Percentiles rank a stretch among this genome's conserved stretches.
These are phyloP conservation scores for Crotalaria pallida DNA, from an alignment of 306 rosid species.

Conservation along the genomic window DNA sequence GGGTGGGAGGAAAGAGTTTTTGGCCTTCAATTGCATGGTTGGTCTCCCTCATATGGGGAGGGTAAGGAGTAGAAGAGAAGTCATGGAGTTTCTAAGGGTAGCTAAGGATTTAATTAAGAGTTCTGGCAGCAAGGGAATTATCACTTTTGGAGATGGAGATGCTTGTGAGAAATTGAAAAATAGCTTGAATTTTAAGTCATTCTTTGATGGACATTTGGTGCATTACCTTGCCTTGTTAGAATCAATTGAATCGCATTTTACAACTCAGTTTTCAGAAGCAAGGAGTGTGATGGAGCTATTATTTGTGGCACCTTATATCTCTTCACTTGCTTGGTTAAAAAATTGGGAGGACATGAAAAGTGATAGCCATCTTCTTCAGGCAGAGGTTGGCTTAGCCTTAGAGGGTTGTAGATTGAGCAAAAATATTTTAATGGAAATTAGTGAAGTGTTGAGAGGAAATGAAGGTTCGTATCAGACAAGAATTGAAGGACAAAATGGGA, in stretches of 20 bases:
- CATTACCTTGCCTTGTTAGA: slow-evolving; percentile 56
- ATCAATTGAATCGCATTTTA: slow-evolving; percentile 40
- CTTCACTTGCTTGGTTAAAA: slow-evolving; percentile 38
- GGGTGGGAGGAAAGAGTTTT: slow-evolving; percentile 30
- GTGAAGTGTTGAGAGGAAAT: slow-evolving; percentile 37
- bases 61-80: slow-evolving; percentile 33
- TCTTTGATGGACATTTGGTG: slow-evolving; percentile 39
- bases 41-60: slow-evolving; percentile 53
- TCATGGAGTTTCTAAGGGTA: slow-evolving; percentile 32
- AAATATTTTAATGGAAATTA: slow-evolving; percentile 36
- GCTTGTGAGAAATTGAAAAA: slow-evolving; percentile 31
- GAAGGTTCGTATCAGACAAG: slow-evolving; percentile 33
- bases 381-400: slow-evolving; percentile 27
- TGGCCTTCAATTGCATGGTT: slow-evolving; percentile 49
- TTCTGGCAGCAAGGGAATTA: slow-evolving; percentile 30
- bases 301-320: slow-evolving; percentile 49
- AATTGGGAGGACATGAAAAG: slow-evolving; percentile 42
- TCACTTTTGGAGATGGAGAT: slow-evolving; percentile 52
- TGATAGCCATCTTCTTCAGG: background rate
- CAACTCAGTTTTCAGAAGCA: slow-evolving; percentile 40
- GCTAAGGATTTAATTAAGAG: slow-evolving; percentile 43
- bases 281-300: slow-evolving; percentile 44
- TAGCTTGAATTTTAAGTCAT: slow-evolving; percentile 38
- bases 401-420: slow-evolving; percentile 39
- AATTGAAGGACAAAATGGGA: slow-evolving; percentile 35